phyloP scores from a whole-genome alignment of 768 basidiomycete species.

The Coprinellus micaceus region DNA sequence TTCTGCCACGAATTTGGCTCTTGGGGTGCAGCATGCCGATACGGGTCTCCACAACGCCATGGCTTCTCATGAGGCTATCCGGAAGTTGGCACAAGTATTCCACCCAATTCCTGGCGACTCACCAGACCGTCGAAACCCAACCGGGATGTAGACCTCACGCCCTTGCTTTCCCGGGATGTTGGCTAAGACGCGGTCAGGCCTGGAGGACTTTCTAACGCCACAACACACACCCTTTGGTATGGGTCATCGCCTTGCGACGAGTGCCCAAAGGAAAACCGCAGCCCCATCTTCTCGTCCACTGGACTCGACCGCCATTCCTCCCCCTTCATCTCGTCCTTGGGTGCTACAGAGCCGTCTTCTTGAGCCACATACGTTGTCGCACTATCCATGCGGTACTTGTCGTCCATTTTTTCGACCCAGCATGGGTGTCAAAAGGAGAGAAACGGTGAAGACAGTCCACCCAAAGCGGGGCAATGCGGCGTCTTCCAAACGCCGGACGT shows the following conservation, averaged over 20 bases:
- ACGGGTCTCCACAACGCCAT: conserved; percentile 19
- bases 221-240: background rate
- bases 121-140: too few relatives aligned
- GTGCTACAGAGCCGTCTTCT: background rate
- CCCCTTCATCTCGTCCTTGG: background rate
- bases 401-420: background rate
- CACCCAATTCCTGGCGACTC: background rate
- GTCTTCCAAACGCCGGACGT: too few relatives aligned
- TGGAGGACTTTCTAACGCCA: background rate
- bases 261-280: background rate
- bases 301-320: conserved; percentile 1
- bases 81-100: background rate
- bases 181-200: background rate
- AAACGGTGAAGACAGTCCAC: too few relatives aligned
- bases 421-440: background rate
- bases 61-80: conserved; percentile 1
- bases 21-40: conserved; percentile 14
- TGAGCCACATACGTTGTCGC: background rate
- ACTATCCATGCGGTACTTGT: conserved; percentile 3
- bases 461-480: too few relatives aligned
- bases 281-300: background rate
- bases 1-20: conserved; percentile 24
- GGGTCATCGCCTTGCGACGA: background rate
- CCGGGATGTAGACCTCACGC: background rate
- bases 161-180: background rate